Evolutionary conservation across 2,329 filamentous ascomycete species (phyloP).

Genomic region (Xylaria sp.): DNA sequence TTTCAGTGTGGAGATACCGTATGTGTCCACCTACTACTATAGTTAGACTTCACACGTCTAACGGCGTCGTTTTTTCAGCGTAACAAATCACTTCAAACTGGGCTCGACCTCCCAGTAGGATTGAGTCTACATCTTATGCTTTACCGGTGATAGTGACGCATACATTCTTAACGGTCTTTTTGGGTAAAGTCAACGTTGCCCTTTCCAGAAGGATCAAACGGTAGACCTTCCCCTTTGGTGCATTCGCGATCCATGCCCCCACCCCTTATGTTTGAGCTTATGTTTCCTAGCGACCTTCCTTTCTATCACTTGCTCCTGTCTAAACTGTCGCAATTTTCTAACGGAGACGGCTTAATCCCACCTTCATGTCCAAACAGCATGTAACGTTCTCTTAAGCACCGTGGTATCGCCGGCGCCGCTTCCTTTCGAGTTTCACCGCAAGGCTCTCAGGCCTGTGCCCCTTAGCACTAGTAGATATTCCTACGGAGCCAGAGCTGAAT

Average conservation of each 20-base stretch:
- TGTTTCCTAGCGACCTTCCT: conserved; percentile 25
- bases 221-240: conserved; percentile 27
- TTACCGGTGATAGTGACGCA: no score
- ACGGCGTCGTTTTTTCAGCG: conserved; percentile 10
- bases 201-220: conserved; percentile 25
- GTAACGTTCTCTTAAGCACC: conserved; percentile 26
- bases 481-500: conserved; percentile 24
- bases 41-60: conserved; percentile 16
- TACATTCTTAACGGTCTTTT: conserved; percentile 9
- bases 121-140: conserved; percentile 15
- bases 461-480: conserved; percentile 22
- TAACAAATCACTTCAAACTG: conserved; percentile 13
- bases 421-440: conserved; percentile 22
- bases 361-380: conserved; percentile 24
- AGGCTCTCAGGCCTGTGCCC: no score
- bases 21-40: conserved; percentile 24
- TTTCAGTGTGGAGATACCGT: conserved; percentile 22
- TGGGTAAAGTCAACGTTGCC: conserved; percentile 24
- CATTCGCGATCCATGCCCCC: conserved; percentile 25
- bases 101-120: conserved; percentile 17
- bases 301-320: conserved; percentile 25
- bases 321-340: conserved; percentile 25
- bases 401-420: conserved; percentile 23
- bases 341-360: conserved; percentile 24
- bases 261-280: conserved; percentile 22